A percentile compares a stretch with the other conserved stretches of the same genome.
phyloP scores from a whole-genome alignment of 2,329 filamentous ascomycete genomes.

The Aspergillus arachidicola region DNA sequence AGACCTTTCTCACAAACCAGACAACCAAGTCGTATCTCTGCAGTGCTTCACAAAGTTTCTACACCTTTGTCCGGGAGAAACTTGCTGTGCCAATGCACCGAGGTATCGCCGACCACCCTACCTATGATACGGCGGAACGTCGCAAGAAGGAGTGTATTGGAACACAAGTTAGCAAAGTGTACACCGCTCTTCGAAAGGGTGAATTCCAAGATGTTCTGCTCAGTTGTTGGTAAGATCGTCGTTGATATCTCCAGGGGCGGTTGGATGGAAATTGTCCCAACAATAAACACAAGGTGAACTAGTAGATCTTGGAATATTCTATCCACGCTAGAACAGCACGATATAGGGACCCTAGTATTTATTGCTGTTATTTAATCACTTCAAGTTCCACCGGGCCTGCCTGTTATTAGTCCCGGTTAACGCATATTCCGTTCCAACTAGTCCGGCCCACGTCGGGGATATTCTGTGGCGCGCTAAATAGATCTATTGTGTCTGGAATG shows the following conservation, averaged over 20 bases:
- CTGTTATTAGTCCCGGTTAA: background rate
- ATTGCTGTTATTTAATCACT: background rate
- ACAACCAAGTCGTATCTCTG: conserved; percentile 31
- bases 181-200: conserved; percentile 27
- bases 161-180: conserved; percentile 28
- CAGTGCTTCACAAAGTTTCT: conserved; percentile 33
- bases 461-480: background rate
- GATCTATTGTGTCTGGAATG: background rate
- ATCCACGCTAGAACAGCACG: background rate
- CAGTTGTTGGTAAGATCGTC: conserved; percentile 1
- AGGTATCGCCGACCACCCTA: conserved; percentile 34
- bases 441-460: background rate
- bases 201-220: conserved; percentile 5
- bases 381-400: background rate
- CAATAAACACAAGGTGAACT: background rate
- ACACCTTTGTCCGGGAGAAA: conserved; percentile 38
- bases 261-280: background rate
- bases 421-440: background rate
- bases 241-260: background rate
- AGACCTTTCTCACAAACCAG: conserved; percentile 16
- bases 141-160: conserved; percentile 24
- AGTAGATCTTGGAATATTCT: background rate
- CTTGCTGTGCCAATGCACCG: conserved; percentile 38
- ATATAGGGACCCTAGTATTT: background rate
- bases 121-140: conserved; percentile 10